phyloP scores from a whole-genome alignment of 2,329 filamentous ascomycete genomes.

The Colletotrichum tabaci region DNA sequence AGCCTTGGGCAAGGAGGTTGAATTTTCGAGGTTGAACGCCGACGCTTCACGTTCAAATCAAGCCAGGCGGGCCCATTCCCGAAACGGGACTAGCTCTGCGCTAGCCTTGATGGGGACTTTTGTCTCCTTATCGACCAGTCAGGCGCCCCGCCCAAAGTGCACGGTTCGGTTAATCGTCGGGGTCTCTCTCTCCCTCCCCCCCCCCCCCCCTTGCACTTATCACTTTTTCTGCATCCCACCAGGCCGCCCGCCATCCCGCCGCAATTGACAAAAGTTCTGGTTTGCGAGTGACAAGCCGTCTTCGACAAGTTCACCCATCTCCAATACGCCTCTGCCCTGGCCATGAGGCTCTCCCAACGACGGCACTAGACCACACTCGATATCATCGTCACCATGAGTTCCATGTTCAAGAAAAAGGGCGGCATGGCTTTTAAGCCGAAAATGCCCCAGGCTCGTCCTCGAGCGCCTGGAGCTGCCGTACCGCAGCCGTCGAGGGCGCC shows the following conservation, averaged over 20 bases:
- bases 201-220: neutral
- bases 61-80: slow-evolving; percentile 52
- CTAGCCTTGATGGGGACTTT: slow-evolving; percentile 50
- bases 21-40: slow-evolving; percentile 58
- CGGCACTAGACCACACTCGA: slow-evolving; percentile 13
- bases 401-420: slow-evolving; percentile 78
- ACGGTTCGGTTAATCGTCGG: slow-evolving; percentile 37
- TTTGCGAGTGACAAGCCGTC: slow-evolving; percentile 6
- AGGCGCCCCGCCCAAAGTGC: slow-evolving; percentile 34
- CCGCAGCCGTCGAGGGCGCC: slow-evolving; percentile 51
- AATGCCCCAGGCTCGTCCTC: slow-evolving; percentile 69
- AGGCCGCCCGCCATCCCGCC: slow-evolving; percentile 9
- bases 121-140: slow-evolving; percentile 50
- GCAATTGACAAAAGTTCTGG: slow-evolving; percentile 29
- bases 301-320: slow-evolving; percentile 5
- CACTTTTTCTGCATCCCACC: slow-evolving; percentile 34
- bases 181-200: neutral
- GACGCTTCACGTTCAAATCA: slow-evolving; percentile 50
- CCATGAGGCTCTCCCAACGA: slow-evolving; percentile 19
- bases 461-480: slow-evolving; percentile 58
- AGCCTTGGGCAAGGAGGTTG: slow-evolving; percentile 39
- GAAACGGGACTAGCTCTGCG: slow-evolving; percentile 53
- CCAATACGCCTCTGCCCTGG: slow-evolving; percentile 11
- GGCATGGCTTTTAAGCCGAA: slow-evolving; percentile 79
- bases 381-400: slow-evolving; percentile 66